phyloP scores from a whole-genome alignment of 345 rosid species.

The Hirschfeldia incana region DNA sequence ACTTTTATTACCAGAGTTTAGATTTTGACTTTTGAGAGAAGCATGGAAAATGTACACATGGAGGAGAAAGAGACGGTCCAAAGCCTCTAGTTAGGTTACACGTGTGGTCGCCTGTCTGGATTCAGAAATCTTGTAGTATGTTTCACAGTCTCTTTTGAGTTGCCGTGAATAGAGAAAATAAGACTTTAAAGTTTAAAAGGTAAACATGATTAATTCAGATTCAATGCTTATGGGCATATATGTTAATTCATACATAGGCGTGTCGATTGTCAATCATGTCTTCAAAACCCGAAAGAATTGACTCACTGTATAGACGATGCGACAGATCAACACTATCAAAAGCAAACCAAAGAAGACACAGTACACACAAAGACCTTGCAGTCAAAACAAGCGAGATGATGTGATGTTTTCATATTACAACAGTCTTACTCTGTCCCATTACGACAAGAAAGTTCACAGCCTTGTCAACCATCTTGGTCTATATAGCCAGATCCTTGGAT shows the following conservation, averaged over 20 bases:
- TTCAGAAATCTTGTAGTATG: too few relatives aligned
- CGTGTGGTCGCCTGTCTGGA: not conserved
- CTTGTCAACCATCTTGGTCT: too few relatives aligned
- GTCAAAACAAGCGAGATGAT: conserved; percentile 2
- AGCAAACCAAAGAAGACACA: not conserved
- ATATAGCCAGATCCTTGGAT: not conserved
- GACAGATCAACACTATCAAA: not conserved
- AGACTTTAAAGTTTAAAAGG: too few relatives aligned
- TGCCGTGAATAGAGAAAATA: too few relatives aligned
- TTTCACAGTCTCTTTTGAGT: too few relatives aligned
- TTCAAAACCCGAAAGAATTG: not conserved
- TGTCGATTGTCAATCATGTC: too few relatives aligned
- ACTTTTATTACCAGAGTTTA: conserved; percentile 2
- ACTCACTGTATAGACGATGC: not conserved
- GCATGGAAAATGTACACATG: not conserved
- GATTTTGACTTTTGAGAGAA: not conserved
- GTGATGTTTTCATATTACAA: not conserved
- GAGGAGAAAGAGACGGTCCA: not conserved
- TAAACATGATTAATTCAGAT: not conserved
- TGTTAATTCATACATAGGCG: not conserved
- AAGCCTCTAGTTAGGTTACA: not conserved
- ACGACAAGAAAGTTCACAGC: not conserved
- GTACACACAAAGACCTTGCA: not conserved
- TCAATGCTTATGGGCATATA: not conserved
- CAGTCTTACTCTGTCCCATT: not conserved